Percentiles rank a stretch among this genome's conserved stretches.
Conservation (phyloP, 345 rosid species). For the Zanthoxylum bungeanum region DNA sequence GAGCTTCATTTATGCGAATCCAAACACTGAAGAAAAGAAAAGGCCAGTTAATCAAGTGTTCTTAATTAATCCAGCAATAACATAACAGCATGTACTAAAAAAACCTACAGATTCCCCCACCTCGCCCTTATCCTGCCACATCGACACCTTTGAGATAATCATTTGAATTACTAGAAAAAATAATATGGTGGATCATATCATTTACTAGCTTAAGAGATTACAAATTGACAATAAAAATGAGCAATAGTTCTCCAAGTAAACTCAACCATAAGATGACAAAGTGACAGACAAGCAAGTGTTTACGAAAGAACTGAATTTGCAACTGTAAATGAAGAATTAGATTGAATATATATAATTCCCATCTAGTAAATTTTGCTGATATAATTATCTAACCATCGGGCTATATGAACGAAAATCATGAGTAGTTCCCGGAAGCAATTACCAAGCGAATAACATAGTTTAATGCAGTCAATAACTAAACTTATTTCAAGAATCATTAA, state of each 20-base stretch:
- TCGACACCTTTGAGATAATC: conserved; percentile 9
- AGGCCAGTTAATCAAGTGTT: conserved; percentile 12
- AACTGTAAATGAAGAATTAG: background rate
- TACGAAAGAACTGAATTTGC: background rate
- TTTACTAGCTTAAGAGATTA: conserved; percentile 3
- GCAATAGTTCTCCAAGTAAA: background rate
- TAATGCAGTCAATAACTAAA: background rate
- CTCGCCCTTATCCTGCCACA: background rate
- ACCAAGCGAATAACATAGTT: background rate
- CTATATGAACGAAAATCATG: background rate
- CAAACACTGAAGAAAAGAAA: conserved; percentile 21
- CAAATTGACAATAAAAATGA: conserved; percentile 7
- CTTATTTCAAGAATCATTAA: background rate
- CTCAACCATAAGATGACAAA: background rate
- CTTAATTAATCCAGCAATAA: conserved; percentile 2
- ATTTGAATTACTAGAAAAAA: conserved; percentile 10
- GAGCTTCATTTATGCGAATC: conserved; percentile 52
- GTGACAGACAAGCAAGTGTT: background rate
- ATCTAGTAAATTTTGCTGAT: background rate
- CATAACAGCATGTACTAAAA: background rate
- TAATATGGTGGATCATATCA: background rate
- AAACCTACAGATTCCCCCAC: background rate
- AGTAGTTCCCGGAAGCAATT: background rate
- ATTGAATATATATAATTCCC: background rate
- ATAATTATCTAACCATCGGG: too few relatives aligned